These are phyloP conservation scores for Blastobotrys malaysiensis DNA, from an alignment of 1,139 yeast species.

Conservation along the genomic window DNA sequence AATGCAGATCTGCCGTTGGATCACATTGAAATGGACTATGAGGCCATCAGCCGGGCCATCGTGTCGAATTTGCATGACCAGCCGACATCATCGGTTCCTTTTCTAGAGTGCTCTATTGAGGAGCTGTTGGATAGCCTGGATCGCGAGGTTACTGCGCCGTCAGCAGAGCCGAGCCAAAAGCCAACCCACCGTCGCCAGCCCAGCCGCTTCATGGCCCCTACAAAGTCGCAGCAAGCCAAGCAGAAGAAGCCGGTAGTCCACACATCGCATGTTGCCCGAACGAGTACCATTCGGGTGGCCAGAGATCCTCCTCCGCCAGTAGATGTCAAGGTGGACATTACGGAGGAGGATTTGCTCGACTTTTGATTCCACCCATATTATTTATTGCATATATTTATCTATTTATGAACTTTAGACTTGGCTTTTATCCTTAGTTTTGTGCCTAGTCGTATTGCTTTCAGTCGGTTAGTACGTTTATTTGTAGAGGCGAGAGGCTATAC, in stretches of 20 bases:
- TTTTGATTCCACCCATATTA: conserved; percentile 1
- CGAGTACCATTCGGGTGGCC: not conserved
- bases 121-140: not conserved
- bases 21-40: conserved; percentile 23
- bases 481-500: not conserved
- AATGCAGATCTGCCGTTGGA: conserved; percentile 22
- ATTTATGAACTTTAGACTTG: not conserved
- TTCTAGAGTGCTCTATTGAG: not conserved
- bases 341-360: conserved; percentile 6
- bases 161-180: not conserved
- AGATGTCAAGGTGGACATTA: not conserved
- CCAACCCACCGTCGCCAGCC: conserved; percentile 6
- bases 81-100: not conserved
- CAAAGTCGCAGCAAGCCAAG: conserved; percentile 2
- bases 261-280: not conserved
- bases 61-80: conserved; percentile 2
- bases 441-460: too few relatives aligned
- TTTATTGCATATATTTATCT: not conserved
- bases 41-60: conserved; percentile 10
- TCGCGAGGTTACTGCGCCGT: not conserved
- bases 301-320: not conserved
- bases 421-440: not conserved
- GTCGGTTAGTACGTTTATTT: too few relatives aligned
- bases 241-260: not conserved
- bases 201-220: conserved; percentile 1